Base-by-base conservation (phyloP, 108 stramenopile species). In the Stephanodiscus triporus region DNA sequence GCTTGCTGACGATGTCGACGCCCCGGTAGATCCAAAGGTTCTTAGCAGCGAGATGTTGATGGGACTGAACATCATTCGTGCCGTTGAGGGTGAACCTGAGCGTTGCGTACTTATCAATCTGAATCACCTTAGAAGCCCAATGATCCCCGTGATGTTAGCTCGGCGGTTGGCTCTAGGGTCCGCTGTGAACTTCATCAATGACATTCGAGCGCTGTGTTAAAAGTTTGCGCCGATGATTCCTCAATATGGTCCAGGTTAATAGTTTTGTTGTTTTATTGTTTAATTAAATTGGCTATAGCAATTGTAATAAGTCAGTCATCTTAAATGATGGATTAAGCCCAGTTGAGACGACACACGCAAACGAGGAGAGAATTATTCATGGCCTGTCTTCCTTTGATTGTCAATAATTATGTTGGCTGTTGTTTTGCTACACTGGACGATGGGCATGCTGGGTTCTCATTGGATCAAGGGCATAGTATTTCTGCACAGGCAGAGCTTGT, bases 121-220 rank as follows among this genome's bases (percentile, higher is more conserved):
- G 42, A 91, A 88, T 62, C 93, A 94, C 59, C 74, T 94, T 42
- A 78, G 81, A 43, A 82, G 86, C 42, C 90, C 93, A 2, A 84
- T 91, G 82, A 87, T 91, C 9, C 90, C 93, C 1, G 80, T 87
- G 78, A 85, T 89, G 68, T 56, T 91, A 37, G 93, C 93, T 3
- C 89, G 85, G 63, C 77, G 81, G 36, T 57, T 94, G 26, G 93
- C 87, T 5, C 58, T 90, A 10, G 61, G 72, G 7, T 85, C 89
- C 9, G 89, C 93, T 1, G 76, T 73, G 40, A 82, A 81, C 49
- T 94, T 91, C 51, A 84, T 94, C 45, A 83, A 80, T 45, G 88
- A 89, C 49, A 76, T 92, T 51, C 86, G 80, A 55, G 73, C 80
- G 34, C 59, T 81, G 26, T 80, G 79, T 63, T 68, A 55, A 80